phyloP scores from a whole-genome alignment of 371 early-diverging fungal genomes.

The Haplosporangium sp. region DNA sequence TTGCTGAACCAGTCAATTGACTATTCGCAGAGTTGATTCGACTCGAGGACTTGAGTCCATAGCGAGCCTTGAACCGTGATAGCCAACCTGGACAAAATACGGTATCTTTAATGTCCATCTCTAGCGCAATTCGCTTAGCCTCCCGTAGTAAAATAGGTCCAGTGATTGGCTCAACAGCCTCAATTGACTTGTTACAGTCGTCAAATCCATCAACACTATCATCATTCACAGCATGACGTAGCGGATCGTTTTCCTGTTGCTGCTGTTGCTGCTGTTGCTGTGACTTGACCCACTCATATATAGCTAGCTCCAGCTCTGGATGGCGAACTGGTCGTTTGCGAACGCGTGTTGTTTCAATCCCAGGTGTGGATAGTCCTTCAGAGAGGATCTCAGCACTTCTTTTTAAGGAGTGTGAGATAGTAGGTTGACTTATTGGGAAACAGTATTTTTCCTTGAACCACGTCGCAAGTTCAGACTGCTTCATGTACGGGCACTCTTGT shows the following conservation, averaged over 20 bases:
- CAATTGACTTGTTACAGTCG: neutral
- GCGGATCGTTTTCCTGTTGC: neutral
- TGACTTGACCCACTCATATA: constrained; percentile 43
- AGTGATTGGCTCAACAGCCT: constrained; percentile 12
- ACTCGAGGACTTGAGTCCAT: constrained; percentile 15
- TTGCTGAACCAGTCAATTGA: neutral
- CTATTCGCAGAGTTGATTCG: neutral
- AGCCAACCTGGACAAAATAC: constrained; percentile 52
- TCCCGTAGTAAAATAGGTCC: constrained; percentile 32
- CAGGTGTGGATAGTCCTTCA: constrained; percentile 18
- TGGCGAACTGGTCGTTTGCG: constrained; percentile 47
- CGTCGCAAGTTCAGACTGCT: constrained; percentile 38
- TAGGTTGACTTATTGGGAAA: constrained; percentile 40
- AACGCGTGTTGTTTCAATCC: constrained; percentile 26
- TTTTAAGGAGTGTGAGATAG: constrained; percentile 43
- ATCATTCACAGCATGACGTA: neutral
- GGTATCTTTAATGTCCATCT: constrained; percentile 37
- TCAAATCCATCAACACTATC: neutral
- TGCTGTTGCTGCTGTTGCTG: constrained; percentile 13
- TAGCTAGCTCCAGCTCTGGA: constrained; percentile 47
- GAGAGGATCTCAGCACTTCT: constrained; percentile 29
- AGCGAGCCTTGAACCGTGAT: constrained; percentile 42
- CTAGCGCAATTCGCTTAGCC: constrained; percentile 37
- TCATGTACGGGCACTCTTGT: constrained; percentile 41
- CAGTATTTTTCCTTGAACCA: constrained; percentile 37